These are phyloP conservation scores for Globisporangium parvum DNA, from an alignment of 352 stramenopile species.

Conservation along the genomic window DNA sequence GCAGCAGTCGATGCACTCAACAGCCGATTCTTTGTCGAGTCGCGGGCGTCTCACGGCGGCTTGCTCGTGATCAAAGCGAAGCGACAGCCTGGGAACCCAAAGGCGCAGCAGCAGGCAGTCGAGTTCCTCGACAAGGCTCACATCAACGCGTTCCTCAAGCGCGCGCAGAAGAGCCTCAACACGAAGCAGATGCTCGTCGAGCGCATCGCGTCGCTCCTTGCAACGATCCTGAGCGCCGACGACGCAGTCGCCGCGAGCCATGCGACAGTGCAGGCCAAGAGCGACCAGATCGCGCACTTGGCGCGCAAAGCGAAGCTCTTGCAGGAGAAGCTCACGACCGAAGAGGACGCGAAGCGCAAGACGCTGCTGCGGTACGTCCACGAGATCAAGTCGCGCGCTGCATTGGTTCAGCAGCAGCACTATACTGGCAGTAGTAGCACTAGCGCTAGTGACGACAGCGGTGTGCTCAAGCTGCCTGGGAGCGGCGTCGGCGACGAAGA, in stretches of 20 bases:
- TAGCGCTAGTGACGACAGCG: slow-evolving; percentile 13
- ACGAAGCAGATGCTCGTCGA: slow-evolving; percentile 91
- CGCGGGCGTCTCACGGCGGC: slow-evolving; percentile 69
- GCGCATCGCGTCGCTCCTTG: slow-evolving; percentile 78
- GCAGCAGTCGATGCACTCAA: slow-evolving; percentile 42
- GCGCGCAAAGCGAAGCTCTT: slow-evolving; percentile 61
- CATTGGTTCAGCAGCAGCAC: slow-evolving; percentile 14
- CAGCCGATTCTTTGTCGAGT: slow-evolving; percentile 86
- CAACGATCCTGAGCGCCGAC: slow-evolving; percentile 64
- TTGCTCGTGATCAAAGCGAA: slow-evolving; percentile 90
- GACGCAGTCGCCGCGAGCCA: slow-evolving; percentile 51
- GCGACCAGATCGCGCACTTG: slow-evolving; percentile 84
- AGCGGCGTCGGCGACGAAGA: slow-evolving; percentile 93
- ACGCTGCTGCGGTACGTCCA: slow-evolving; percentile 94
- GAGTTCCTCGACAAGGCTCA: slow-evolving; percentile 88
- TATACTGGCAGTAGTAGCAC: slow-evolving; percentile 6
- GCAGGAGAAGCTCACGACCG: slow-evolving; percentile 79
- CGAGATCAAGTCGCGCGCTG: slow-evolving; percentile 82
- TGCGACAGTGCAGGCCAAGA: slow-evolving; percentile 42
- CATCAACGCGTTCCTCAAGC: slow-evolving; percentile 93
- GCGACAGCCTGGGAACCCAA: slow-evolving; percentile 63
- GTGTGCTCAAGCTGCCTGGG: slow-evolving; percentile 78
- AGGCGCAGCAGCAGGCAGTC: slow-evolving; percentile 45
- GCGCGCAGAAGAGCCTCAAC: slow-evolving; percentile 89
- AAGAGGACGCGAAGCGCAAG: slow-evolving; percentile 95